phyloP scores from a whole-genome alignment of 768 basidiomycete genomes.

The Jaapia argillacea region DNA sequence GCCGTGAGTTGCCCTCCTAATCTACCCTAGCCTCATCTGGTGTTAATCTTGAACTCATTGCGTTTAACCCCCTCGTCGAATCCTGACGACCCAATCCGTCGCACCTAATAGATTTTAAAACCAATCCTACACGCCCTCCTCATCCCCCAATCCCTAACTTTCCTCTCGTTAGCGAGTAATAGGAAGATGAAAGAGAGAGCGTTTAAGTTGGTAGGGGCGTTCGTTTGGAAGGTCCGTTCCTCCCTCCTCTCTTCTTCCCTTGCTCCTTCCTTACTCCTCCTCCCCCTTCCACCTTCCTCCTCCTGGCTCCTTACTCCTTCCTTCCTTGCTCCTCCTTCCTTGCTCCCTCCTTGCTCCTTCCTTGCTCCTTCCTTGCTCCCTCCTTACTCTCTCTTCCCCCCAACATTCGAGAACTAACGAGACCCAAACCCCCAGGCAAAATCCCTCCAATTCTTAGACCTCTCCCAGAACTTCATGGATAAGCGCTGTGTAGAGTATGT shows the following conservation, averaged over 20 bases:
- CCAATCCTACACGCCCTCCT: constrained; percentile 85
- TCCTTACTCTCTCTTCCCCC: too few relatives aligned
- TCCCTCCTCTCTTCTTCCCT: constrained; percentile 1
- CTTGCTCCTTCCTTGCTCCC: too few relatives aligned
- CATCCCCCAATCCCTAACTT: constrained; percentile 71
- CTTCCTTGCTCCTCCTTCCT: neutral
- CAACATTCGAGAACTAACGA: too few relatives aligned
- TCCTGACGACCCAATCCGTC: neutral
- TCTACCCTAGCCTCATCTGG: neutral
- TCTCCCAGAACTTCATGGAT: constrained; percentile 81
- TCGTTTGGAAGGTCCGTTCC: constrained; percentile 52
- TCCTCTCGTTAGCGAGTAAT: constrained; percentile 82
- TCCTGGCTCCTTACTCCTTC: neutral
- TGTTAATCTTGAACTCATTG: neutral
- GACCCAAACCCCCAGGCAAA: constrained; percentile 63
- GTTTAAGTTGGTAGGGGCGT: constrained; percentile 74
- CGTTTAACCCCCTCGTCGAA: neutral
- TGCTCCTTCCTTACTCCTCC: neutral
- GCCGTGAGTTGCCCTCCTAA: constrained; percentile 34
- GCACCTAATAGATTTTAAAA: constrained; percentile 55
- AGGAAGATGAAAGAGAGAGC: constrained; percentile 66
- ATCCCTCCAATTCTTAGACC: constrained; percentile 75
- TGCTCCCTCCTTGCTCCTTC: too few relatives aligned
- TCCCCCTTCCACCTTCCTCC: neutral
- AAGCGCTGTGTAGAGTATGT: constrained; percentile 80